A percentile compares a stretch with the other conserved stretches of the same genome.
phyloP scores from a whole-genome alignment of 495 filamentous ascomycete genomes.

The Terfezia boudieri region DNA sequence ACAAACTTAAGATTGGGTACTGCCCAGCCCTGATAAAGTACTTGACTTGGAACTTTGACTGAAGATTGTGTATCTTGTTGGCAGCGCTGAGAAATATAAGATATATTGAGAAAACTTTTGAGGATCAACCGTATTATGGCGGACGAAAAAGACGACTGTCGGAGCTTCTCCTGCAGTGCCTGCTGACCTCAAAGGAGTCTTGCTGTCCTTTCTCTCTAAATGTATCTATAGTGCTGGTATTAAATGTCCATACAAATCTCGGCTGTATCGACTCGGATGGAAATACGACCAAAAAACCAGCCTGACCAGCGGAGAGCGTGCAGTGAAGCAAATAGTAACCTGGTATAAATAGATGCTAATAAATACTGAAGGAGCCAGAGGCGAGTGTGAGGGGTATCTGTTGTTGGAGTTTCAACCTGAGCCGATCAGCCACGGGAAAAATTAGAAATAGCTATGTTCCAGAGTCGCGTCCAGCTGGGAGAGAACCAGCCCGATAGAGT shows the following conservation, averaged over 20 bases:
- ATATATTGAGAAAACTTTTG: background rate
- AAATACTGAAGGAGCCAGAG: background rate
- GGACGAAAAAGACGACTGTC: slow-evolving; percentile 9
- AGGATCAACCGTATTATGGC: slow-evolving; percentile 1
- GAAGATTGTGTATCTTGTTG: too few species aligned
- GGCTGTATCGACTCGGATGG: background rate
- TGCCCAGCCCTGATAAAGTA: too few species aligned
- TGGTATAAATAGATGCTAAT: background rate
- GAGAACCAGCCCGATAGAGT: background rate
- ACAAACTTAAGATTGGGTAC: too few species aligned
- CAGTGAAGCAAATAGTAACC: background rate
- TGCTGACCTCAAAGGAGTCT: slow-evolving; percentile 76
- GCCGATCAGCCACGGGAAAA: background rate
- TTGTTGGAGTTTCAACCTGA: background rate
- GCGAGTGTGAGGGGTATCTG: background rate
- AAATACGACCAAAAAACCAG: background rate
- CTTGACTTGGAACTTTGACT: too few species aligned
- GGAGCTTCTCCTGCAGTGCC: slow-evolving; percentile 60
- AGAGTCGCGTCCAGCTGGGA: background rate
- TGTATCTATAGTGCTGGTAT: background rate
- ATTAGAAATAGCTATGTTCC: background rate
- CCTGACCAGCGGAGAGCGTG: background rate
- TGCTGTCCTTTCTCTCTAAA: slow-evolving; percentile 10
- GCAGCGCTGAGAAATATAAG: background rate
- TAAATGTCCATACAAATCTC: background rate